Evolutionary conservation across 192 early-diverging fungal genomes (phyloP), one percentile per base, ranked within the genome.

Genomic region (Linnemannia exigua): DNA sequence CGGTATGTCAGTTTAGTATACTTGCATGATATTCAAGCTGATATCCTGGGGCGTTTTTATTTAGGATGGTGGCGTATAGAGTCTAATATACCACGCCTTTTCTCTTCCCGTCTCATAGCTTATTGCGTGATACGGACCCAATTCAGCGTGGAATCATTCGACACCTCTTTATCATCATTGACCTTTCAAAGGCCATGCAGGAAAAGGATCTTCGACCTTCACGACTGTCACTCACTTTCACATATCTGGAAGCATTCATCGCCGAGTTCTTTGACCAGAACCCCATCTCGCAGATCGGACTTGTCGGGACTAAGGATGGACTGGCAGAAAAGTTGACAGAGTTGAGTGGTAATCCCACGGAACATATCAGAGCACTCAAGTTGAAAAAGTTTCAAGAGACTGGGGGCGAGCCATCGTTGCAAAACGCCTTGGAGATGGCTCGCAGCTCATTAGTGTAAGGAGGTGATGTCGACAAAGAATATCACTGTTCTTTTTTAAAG

Each of bases 191-290:
- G 61, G 89, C 93, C 38, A 98, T 98, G 97, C 90, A 90, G 44
- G 95, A 97, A 68, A 93, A 93, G 71, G 97, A 98, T 87, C 90
- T 99, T 61, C 90, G 91, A 46, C 97, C 97, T 1, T 94, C 94
- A 47, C 91, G 97, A 41, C 84, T 97, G 31, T 96, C 97, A 25
- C 92, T 94, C 47, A 93, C 94, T 0, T 83, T 98, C 17, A 88
- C 71, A 0, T 89, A 93, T 58, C 84, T 92, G 5, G 94, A 93
- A 68, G 88, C 91, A 51, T 99, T 97, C 79, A 87, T 98, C 5
- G 77, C 80, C n/a, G 98, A 99, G 81, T 99, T 93, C 82, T 96
- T 98, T 84, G 96, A 98, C 89, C 97, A 98, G 82, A 99, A 99
- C 82, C 98, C 98, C 1, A 94, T 99, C 33, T 95, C 95, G 14